Conservation (phyloP, 2,329 filamentous ascomycete species). For the Fusarium sp. region DNA sequence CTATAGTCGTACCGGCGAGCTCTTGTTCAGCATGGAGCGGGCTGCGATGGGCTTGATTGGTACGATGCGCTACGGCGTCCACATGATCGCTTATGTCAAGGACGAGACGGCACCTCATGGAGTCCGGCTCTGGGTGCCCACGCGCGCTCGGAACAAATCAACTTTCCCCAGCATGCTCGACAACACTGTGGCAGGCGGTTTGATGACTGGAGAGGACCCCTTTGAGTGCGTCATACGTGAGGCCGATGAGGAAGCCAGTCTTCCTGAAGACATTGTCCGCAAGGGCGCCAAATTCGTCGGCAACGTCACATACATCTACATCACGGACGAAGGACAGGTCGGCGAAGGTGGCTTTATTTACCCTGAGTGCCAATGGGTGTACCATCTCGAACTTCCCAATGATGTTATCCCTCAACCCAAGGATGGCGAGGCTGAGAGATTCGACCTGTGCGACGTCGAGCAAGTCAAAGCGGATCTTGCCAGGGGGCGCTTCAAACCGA, state of each 20-base stretch:
- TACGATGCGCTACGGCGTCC: slow-evolving; percentile 81
- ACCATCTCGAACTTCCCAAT: slow-evolving; percentile 82
- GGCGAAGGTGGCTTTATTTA: slow-evolving; percentile 87
- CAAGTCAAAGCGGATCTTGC: slow-evolving; percentile 79
- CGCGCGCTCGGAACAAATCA: slow-evolving; percentile 80
- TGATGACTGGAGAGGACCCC: slow-evolving; percentile 83
- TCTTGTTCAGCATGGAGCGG: slow-evolving; percentile 84
- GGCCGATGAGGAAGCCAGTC: slow-evolving; percentile 87
- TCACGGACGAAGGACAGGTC: slow-evolving; percentile 80
- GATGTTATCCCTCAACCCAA: slow-evolving; percentile 79
- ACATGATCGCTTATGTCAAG: slow-evolving; percentile 80
- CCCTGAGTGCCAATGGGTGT: slow-evolving; percentile 92
- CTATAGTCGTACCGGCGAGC: slow-evolving; percentile 72
- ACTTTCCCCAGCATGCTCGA: slow-evolving; percentile 95
- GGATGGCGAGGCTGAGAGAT: slow-evolving; percentile 90
- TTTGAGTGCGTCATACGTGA: slow-evolving; percentile 89
- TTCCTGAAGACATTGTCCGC: slow-evolving; percentile 78
- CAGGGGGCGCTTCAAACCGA: slow-evolving; percentile 88
- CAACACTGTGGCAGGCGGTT: slow-evolving; percentile 87
- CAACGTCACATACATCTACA: slow-evolving; percentile 85
- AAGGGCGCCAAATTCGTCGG: slow-evolving; percentile 70
- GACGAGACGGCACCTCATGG: slow-evolving; percentile 60
- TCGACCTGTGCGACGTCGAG: slow-evolving; percentile 82
- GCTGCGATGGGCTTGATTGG: slow-evolving; percentile 80
- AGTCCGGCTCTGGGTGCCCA: slow-evolving; percentile 86